phyloP scores from a whole-genome alignment of 1,139 yeast genomes.

The Zygotorulaspora mrakii region DNA sequence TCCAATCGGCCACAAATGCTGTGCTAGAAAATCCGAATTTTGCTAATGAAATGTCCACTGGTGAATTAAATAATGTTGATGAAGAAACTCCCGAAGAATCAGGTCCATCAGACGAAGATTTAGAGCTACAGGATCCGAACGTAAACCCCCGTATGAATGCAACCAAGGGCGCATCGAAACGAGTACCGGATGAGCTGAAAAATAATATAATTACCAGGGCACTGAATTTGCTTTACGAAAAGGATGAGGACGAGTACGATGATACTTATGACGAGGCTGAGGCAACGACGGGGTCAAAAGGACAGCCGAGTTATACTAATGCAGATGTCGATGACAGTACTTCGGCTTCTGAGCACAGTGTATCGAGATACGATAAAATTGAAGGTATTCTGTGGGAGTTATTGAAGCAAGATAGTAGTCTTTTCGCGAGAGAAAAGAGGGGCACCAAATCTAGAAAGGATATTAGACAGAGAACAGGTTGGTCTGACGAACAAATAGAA shows the following conservation, averaged over 20 bases:
- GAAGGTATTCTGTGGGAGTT: constrained; percentile 58
- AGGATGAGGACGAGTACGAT: constrained; percentile 63
- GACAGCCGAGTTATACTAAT: constrained; percentile 13
- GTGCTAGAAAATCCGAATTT: constrained; percentile 51
- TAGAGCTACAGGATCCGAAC: constrained; percentile 9
- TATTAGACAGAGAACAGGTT: constrained; percentile 50
- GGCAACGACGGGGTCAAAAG: constrained; percentile 22
- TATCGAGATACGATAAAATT: constrained; percentile 33
- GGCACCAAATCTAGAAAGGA: constrained; percentile 50
- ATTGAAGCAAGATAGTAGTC: constrained; percentile 50
- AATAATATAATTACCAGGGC: constrained; percentile 63
- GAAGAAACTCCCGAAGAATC: constrained; percentile 6
- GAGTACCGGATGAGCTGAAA: constrained; percentile 46
- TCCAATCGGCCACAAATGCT: constrained; percentile 56
- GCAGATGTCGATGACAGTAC: constrained; percentile 18
- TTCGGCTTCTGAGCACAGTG: constrained; percentile 18
- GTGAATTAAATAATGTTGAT: constrained; percentile 10
- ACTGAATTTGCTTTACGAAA: constrained; percentile 58
- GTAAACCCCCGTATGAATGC: constrained; percentile 16
- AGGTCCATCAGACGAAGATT: constrained; percentile 11
- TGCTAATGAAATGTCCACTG: constrained; percentile 18
- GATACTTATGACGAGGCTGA: constrained; percentile 82
- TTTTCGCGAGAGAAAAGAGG: constrained; percentile 51
- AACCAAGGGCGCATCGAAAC: constrained; percentile 22
- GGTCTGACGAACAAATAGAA: constrained; percentile 90